Base-by-base conservation (phyloP, 1,284 basidiomycete genomes). In the Ustilago sp. region DNA sequence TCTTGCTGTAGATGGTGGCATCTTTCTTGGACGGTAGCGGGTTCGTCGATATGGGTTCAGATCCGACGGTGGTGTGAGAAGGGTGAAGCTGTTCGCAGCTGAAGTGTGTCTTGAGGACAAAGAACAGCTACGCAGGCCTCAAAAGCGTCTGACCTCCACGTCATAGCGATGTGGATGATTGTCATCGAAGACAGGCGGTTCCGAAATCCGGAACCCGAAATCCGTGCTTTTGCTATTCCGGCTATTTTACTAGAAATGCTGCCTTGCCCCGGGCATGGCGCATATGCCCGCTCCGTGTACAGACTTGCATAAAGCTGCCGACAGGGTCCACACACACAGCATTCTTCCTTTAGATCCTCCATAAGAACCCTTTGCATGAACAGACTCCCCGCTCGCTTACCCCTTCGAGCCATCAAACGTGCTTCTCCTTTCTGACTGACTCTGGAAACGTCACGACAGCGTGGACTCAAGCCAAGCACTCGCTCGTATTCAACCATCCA, bases 1-100 rank as follows among this genome's bases (percentile, higher is more conserved):
- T 50, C 74, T 64, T 38, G 74, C 74, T 43, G 59, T 28, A 23
- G 66, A 53, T 15, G 74, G 73, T 12, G 74, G 74, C 74, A 77
- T 77, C 28, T 38, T 51, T 77, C 28, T 38, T 51, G 39, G 7
- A 19, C 19, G 67, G 35, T 8, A 35, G 23, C 32, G 32, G 3
- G 56, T 45, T 51, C 23, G 28, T 48, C n/a, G 45, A 36, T 28
- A 28, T 28, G 23, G 23, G 23, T 28, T 28, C 23, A 2, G 3
- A 28, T 28, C 23, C 23, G 23, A 28, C 3, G 23, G 23, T 28
- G 23, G 23, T 28, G 23, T 28, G 23, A 28, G 23, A 28, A 28
- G 23, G 23, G 23, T 28, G 23, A 28, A 28, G 23, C 23, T 28
- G 23, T 28, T 28, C 23, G 23, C 23, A 28, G 23, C 23, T 28